Percentiles rank a stretch among this genome's conserved stretches.
Conservation (phyloP, 169 alveolate genomes). For the Neospora caninum region DNA sequence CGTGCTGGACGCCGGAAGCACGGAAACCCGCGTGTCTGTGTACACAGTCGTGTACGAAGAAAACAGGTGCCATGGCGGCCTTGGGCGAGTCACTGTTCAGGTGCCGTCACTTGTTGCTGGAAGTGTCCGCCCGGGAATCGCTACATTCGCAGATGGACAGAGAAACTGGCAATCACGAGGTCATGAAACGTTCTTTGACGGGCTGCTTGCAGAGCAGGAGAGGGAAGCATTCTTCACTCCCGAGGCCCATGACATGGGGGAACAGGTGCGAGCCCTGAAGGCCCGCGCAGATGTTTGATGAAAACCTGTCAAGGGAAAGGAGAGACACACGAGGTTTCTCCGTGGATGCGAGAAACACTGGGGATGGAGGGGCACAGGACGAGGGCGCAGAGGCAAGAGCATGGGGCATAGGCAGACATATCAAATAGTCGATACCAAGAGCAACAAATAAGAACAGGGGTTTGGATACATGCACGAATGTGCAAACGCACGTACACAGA, state of each 20-base stretch:
- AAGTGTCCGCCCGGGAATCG: slow-evolving; percentile 46
- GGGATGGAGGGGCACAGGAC: not conserved
- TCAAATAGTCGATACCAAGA: too few relatives aligned
- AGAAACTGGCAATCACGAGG: not conserved
- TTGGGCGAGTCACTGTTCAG: slow-evolving; percentile 14
- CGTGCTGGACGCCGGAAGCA: slow-evolving; percentile 54
- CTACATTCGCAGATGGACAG: slow-evolving; percentile 10
- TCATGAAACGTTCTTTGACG: not conserved
- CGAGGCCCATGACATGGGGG: not conserved
- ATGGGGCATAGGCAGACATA: not conserved
- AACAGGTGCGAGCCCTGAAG: not conserved
- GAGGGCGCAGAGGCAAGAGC: not conserved
- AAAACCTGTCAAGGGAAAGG: not conserved
- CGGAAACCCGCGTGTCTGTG: slow-evolving; percentile 44
- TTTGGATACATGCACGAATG: too few relatives aligned
- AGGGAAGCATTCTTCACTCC: not conserved
- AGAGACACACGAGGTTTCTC: too few relatives aligned
- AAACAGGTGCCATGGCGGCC: not conserved
- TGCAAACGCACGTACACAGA: too few relatives aligned
- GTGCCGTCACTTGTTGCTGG: slow-evolving; percentile 37
- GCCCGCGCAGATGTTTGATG: not conserved
- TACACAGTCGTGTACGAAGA: not conserved
- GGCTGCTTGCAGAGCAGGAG: not conserved
- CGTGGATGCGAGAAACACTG: not conserved
- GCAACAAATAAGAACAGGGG: too few relatives aligned